A percentile compares a stretch with the other conserved stretches of the same genome.
These are phyloP conservation scores for Entoloma clypeatum DNA, from an alignment of 1,284 basidiomycete genomes.

Conservation along the genomic window DNA sequence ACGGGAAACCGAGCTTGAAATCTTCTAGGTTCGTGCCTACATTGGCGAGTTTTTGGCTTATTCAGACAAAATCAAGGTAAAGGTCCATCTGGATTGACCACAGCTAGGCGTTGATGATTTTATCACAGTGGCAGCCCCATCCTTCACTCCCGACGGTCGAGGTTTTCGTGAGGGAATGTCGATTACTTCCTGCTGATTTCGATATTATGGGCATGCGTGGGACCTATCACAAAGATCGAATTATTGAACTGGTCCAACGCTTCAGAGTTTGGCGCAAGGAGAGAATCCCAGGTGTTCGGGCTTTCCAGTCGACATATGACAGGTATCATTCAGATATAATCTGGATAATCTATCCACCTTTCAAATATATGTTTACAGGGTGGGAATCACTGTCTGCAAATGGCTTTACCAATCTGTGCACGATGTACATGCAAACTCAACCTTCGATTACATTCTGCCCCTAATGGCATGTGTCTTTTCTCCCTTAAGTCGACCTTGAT, in stretches of 20 bases:
- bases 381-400: constrained; percentile 64
- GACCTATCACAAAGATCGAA: constrained; percentile 54
- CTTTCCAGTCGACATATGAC: constrained; percentile 82
- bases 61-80: constrained; percentile 69
- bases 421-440: constrained; percentile 69
- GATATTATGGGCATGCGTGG: constrained; percentile 82
- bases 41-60: constrained; percentile 75
- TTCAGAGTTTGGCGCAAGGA: constrained; percentile 69
- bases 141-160: constrained; percentile 69
- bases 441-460: constrained; percentile 79
- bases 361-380: constrained; percentile 33
- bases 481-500: neutral
- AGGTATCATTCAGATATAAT: constrained; percentile 39
- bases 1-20: constrained; percentile 1
- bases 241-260: constrained; percentile 56
- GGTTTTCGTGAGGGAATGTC: constrained; percentile 70
- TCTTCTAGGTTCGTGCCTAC: constrained; percentile 57
- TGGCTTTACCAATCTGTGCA: constrained; percentile 74
- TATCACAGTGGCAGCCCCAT: constrained; percentile 55
- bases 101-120: neutral
- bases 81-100: constrained; percentile 10
- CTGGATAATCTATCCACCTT: constrained; percentile 4
- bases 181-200: constrained; percentile 47
- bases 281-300: constrained; percentile 69
- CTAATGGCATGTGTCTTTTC: constrained; percentile 52